These are phyloP conservation scores for Nakazawaea ishiwadae DNA, from an alignment of 805 yeast genomes.

Conservation along the genomic window DNA sequence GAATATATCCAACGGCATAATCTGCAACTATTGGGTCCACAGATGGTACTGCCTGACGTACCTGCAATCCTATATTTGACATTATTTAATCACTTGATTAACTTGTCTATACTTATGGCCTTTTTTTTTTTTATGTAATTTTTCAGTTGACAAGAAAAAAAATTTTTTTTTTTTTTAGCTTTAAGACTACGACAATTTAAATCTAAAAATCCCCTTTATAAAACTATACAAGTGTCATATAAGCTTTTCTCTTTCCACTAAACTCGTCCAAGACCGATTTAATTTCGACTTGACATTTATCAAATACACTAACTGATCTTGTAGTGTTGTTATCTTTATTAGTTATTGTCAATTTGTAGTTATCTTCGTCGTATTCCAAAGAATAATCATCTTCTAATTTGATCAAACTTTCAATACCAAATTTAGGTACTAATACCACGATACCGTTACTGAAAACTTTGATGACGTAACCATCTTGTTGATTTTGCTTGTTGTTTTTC, in stretches of 20 bases:
- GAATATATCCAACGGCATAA: slow-evolving; percentile 88
- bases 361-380: slow-evolving; percentile 72
- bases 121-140: background rate
- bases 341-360: slow-evolving; percentile 58
- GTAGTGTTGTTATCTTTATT: slow-evolving; percentile 38
- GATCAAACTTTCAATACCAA: slow-evolving; percentile 92
- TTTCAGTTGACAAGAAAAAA: background rate
- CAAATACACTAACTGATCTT: slow-evolving; percentile 63
- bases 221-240: slow-evolving; percentile 49
- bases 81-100: slow-evolving; percentile 14
- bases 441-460: slow-evolving; percentile 93
- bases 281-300: slow-evolving; percentile 78
- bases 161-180: background rate
- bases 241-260: slow-evolving; percentile 91
- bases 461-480: slow-evolving; percentile 86
- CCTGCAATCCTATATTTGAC: slow-evolving; percentile 41
- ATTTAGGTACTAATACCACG: slow-evolving; percentile 90
- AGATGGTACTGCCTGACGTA: slow-evolving; percentile 82
- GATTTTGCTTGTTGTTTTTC: slow-evolving; percentile 66
- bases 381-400: slow-evolving; percentile 68
- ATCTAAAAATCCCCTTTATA: no score
- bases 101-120: slow-evolving; percentile 1
- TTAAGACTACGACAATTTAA: background rate
- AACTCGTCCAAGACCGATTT: slow-evolving; percentile 77
- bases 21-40: slow-evolving; percentile 85